Conservation (phyloP, 768 basidiomycete genomes). For the Coprinopsis strossmayeri region DNA sequence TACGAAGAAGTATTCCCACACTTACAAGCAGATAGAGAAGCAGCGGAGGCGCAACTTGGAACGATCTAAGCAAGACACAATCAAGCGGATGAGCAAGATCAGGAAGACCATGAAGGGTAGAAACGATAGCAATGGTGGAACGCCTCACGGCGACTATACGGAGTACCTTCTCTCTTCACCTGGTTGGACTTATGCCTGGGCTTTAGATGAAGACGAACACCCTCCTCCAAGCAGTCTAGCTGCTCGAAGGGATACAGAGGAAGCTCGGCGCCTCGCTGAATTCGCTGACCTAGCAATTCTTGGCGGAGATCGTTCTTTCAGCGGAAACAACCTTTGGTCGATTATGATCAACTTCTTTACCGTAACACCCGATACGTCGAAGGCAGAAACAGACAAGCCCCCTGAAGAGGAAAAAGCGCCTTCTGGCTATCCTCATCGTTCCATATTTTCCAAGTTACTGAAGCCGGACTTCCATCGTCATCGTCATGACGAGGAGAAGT, state of each 20-base stretch:
- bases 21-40: constrained; percentile 55
- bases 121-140: constrained; percentile 18
- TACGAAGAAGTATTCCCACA: constrained; percentile 60
- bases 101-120: constrained; percentile 26
- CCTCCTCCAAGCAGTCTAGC: constrained; percentile 93
- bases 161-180: constrained; percentile 35
- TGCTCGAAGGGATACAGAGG: constrained; percentile 78
- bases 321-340: constrained; percentile 69
- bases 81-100: constrained; percentile 45
- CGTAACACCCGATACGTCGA: constrained; percentile 31
- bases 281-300: constrained; percentile 65
- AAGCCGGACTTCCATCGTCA: too few species aligned
- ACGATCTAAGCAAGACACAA: constrained; percentile 56
- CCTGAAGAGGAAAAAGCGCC: neutral
- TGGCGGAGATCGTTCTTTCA: constrained; percentile 51
- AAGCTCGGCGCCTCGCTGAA: constrained; percentile 66
- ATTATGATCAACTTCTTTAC: constrained; percentile 61
- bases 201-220: constrained; percentile 65
- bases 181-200: constrained; percentile 83
- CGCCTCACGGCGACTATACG: constrained; percentile 18
- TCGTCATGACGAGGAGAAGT: too few species aligned
- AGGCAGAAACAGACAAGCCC: neutral
- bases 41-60: constrained; percentile 60
- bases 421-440: neutral
- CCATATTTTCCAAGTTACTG: neutral